A percentile compares a stretch with the other conserved stretches of the same genome.
Evolutionary conservation across 768 basidiomycete species (phyloP).

Genomic region (Suillus paluster): DNA sequence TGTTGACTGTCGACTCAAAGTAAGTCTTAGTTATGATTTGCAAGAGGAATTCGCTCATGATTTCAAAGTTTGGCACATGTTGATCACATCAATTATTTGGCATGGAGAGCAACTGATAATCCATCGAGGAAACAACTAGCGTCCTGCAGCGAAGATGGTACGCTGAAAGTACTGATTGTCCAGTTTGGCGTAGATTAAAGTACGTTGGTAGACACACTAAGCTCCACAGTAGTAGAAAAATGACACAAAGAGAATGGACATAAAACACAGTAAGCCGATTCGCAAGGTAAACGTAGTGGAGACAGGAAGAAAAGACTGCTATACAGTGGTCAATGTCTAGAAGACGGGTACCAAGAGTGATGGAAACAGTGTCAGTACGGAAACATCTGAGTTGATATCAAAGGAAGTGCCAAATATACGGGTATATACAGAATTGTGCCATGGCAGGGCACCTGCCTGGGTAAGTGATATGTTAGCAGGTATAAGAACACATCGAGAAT

Average conservation of each 20-base stretch:
- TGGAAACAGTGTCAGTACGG: slow-evolving; percentile 48
- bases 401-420: slow-evolving; percentile 59
- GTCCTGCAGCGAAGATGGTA: slow-evolving; percentile 92
- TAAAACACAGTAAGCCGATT: slow-evolving; percentile 18
- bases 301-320: slow-evolving; percentile 41
- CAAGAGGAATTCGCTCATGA: background rate
- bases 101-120: slow-evolving; percentile 66
- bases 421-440: slow-evolving; percentile 61
- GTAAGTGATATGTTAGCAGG: slow-evolving; percentile 55
- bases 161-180: slow-evolving; percentile 77
- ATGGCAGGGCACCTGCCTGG: slow-evolving; percentile 41
- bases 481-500: slow-evolving; percentile 39
- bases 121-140: slow-evolving; percentile 59
- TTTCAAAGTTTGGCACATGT: slow-evolving; percentile 69
- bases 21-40: slow-evolving; percentile 37
- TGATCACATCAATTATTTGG: slow-evolving; percentile 76
- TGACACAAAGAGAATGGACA: slow-evolving; percentile 7
- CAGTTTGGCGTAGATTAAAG: slow-evolving; percentile 53
- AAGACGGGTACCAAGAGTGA: slow-evolving; percentile 46
- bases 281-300: slow-evolving; percentile 17
- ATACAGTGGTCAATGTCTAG: slow-evolving; percentile 66
- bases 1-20: slow-evolving; percentile 53
- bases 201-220: slow-evolving; percentile 23
- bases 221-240: slow-evolving; percentile 1
- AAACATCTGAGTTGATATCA: slow-evolving; percentile 58